A percentile compares a stretch with the other conserved stretches of the same genome.
These are phyloP conservation scores for Aspergillus panamensis DNA, from an alignment of 495 filamentous ascomycete genomes.

Conservation along the genomic window DNA sequence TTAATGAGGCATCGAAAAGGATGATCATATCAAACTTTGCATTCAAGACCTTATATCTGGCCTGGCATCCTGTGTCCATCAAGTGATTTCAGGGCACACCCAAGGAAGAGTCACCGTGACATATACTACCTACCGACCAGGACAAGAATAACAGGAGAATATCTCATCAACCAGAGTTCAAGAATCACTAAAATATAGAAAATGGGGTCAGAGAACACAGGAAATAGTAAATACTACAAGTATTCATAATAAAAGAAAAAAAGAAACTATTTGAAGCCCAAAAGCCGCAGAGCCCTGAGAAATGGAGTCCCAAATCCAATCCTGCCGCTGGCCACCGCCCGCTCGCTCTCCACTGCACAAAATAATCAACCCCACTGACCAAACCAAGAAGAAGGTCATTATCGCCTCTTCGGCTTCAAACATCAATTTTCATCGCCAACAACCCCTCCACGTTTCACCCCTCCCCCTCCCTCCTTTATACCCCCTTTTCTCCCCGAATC, in stretches of 20 bases:
- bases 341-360: constrained; percentile 47
- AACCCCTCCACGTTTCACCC: constrained; percentile 14
- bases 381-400: constrained; percentile 30
- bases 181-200: background rate
- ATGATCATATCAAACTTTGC: background rate
- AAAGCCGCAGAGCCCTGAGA: background rate
- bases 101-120: background rate
- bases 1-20: constrained; percentile 7
- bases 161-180: background rate
- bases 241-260: background rate
- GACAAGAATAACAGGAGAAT: background rate
- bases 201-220: background rate
- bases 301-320: constrained; percentile 9
- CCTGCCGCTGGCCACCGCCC: constrained; percentile 34
- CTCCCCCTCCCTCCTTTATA: constrained; percentile 15
- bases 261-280: background rate
- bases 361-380: constrained; percentile 27
- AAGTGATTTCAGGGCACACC: background rate
- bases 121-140: background rate
- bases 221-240: background rate
- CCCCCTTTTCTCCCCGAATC: constrained; percentile 10
- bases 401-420: constrained; percentile 31
- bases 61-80: background rate
- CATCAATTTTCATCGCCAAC: constrained; percentile 41
- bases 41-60: background rate